These are phyloP conservation scores for Myrmaecium sp. DNA, from an alignment of 2,329 filamentous ascomycete species.

Conservation along the genomic window DNA sequence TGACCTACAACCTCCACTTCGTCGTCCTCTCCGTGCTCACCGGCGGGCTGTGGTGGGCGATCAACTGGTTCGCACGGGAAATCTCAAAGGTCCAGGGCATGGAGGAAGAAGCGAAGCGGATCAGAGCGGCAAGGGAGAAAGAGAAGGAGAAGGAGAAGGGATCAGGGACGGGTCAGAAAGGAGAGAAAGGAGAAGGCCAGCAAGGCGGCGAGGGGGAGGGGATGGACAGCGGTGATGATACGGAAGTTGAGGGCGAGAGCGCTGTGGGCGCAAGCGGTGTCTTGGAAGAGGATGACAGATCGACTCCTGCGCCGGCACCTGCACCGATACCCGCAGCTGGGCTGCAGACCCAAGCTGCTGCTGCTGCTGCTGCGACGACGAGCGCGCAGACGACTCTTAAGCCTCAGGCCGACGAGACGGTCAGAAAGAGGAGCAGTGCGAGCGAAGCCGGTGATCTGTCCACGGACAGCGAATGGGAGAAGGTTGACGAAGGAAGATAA, in stretches of 20 bases:
- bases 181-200: slow-evolving; percentile 9
- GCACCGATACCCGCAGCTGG: slow-evolving; percentile 7
- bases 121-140: slow-evolving; percentile 27
- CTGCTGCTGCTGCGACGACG: slow-evolving; percentile 9
- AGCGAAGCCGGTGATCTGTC: slow-evolving; percentile 42
- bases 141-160: slow-evolving; percentile 19
- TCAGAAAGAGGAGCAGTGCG: slow-evolving; percentile 28
- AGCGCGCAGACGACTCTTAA: slow-evolving; percentile 14
- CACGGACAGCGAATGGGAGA: slow-evolving; percentile 97
- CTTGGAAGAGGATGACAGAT: not conserved
- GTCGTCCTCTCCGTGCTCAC: slow-evolving; percentile 62
- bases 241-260: slow-evolving; percentile 25
- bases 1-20: slow-evolving; percentile 81
- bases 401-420: slow-evolving; percentile 16
- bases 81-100: slow-evolving; percentile 29
- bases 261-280: slow-evolving; percentile 10
- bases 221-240: slow-evolving; percentile 28
- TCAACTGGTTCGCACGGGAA: slow-evolving; percentile 90
- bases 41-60: slow-evolving; percentile 73
- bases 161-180: slow-evolving; percentile 9
- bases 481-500: slow-evolving; percentile 45
- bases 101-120: slow-evolving; percentile 32
- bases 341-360: no score
- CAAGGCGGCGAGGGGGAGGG: slow-evolving; percentile 20
- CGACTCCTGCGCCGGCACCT: slow-evolving; percentile 4